Evolutionary conservation across 495 filamentous ascomycete genomes (phyloP).

Genomic region (Penicillium pulvis): DNA sequence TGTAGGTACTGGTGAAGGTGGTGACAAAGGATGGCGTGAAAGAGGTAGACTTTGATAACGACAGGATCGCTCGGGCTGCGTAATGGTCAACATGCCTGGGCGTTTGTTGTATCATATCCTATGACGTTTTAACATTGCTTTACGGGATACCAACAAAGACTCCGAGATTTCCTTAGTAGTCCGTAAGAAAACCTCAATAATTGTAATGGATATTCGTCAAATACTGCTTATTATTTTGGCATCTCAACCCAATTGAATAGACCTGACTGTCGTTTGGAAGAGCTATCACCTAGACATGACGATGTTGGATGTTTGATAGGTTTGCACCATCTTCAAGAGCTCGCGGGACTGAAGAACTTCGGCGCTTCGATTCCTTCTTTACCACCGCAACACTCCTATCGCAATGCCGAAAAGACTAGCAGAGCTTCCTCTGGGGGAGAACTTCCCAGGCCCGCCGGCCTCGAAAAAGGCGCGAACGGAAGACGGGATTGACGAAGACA

Average conservation of each 20-base stretch:
- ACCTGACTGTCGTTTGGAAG: not conserved
- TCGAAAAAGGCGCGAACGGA: slow-evolving; percentile 76
- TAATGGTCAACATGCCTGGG: slow-evolving; percentile 43
- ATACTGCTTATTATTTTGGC: not conserved
- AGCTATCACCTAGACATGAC: slow-evolving; percentile 8
- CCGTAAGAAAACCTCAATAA: not conserved
- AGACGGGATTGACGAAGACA: slow-evolving; percentile 45
- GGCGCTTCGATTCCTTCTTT: slow-evolving; percentile 12
- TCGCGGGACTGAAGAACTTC: slow-evolving; percentile 22
- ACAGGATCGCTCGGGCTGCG: slow-evolving; percentile 68
- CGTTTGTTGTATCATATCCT: slow-evolving; percentile 49
- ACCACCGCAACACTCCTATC: slow-evolving; percentile 18
- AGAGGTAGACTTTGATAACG: slow-evolving; percentile 79
- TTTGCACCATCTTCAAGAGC: slow-evolving; percentile 37
- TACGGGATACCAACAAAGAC: slow-evolving; percentile 22
- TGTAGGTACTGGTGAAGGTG: slow-evolving; percentile 79
- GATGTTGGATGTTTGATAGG: slow-evolving; percentile 38
- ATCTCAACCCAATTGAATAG: too few species aligned
- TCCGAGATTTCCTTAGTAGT: not conserved
- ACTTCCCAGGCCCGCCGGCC: slow-evolving; percentile 63
- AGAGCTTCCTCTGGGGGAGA: slow-evolving; percentile 71
- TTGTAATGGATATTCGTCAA: not conserved
- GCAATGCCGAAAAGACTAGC: slow-evolving; percentile 78
- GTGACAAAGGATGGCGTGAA: slow-evolving; percentile 88
- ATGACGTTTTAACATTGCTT: slow-evolving; percentile 35